A percentile compares a stretch with the other conserved stretches of the same genome.
phyloP scores from a whole-genome alignment of 352 stramenopile genomes.

The Phytopythium vexans region DNA sequence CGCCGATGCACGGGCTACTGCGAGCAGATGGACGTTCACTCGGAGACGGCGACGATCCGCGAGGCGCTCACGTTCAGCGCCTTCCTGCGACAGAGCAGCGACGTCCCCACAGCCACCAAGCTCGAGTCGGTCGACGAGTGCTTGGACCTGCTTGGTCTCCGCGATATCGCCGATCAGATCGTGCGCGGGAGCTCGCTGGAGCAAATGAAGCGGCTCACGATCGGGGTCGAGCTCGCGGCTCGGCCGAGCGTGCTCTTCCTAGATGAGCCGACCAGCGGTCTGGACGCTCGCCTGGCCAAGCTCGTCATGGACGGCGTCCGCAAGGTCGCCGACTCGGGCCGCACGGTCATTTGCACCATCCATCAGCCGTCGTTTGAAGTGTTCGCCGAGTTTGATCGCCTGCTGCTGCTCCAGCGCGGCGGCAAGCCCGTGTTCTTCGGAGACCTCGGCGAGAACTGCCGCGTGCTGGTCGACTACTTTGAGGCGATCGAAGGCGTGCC shows the following conservation, averaged over 20 bases:
- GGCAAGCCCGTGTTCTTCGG: conserved; percentile 39
- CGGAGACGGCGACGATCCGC: conserved; percentile 71
- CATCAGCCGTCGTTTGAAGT: conserved; percentile 87
- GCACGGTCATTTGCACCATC: conserved; percentile 86
- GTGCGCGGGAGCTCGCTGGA: conserved; percentile 35
- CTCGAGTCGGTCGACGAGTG: conserved; percentile 23
- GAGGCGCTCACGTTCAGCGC: conserved; percentile 87
- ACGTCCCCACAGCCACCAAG: conserved; percentile 29
- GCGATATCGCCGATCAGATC: conserved; percentile 22
- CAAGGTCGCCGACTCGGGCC: conserved; percentile 60
- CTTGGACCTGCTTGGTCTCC: conserved; percentile 18
- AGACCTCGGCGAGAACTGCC: conserved; percentile 35
- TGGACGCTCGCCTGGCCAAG: conserved; percentile 78
- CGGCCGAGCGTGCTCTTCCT: conserved; percentile 78
- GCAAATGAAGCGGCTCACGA: conserved; percentile 45
- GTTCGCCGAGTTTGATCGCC: conserved; percentile 79
- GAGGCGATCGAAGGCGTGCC: conserved; percentile 29
- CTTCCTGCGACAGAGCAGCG: conserved; percentile 44
- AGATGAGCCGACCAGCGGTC: conserved; percentile 66
- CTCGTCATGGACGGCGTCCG: conserved; percentile 79
- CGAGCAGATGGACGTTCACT: conserved; percentile 78
- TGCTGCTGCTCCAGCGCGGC: conserved; percentile 62
- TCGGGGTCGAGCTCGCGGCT: conserved; percentile 61
- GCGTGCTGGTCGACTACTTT: conserved; percentile 45
- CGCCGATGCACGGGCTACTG: conserved; percentile 34